A percentile compares a stretch with the other conserved stretches of the same genome.
phyloP scores from a whole-genome alignment of 768 basidiomycete genomes.

The Suillus alpinus region DNA sequence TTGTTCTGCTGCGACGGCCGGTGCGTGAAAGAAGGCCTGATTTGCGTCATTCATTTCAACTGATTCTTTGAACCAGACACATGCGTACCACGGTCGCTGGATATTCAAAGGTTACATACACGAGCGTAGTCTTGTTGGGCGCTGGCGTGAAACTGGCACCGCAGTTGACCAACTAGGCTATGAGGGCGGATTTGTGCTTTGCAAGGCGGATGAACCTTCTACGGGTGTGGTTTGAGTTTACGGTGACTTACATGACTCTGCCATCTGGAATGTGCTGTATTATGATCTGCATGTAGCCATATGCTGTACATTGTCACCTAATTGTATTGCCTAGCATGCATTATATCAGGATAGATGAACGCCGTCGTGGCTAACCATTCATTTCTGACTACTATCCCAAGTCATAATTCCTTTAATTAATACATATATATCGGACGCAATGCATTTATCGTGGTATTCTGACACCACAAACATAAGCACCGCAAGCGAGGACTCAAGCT shows the following conservation, averaged over 20 bases:
- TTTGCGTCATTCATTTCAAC: slow-evolving; percentile 3
- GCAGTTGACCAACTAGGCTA: slow-evolving; percentile 38
- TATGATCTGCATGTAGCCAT: slow-evolving; percentile 12
- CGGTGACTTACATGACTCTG: neutral
- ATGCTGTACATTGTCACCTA: slow-evolving; percentile 13
- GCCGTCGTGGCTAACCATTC: neutral
- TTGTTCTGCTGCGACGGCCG: slow-evolving; percentile 43
- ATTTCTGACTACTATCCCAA: neutral
- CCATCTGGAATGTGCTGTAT: slow-evolving; percentile 7
- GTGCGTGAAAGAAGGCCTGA: slow-evolving; percentile 29
- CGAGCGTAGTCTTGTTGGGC: slow-evolving; percentile 47
- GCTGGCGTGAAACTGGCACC: slow-evolving; percentile 52
- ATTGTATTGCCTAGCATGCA: neutral
- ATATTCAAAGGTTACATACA: slow-evolving; percentile 54
- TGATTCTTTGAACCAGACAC: slow-evolving; percentile 28
- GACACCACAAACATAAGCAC: neutral
- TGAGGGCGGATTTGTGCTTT: slow-evolving; percentile 48
- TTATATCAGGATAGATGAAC: slow-evolving; percentile 1
- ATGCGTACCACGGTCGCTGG: slow-evolving; percentile 40
- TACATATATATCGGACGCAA: neutral
- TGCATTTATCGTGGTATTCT: neutral
- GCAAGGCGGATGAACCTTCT: slow-evolving; percentile 28
- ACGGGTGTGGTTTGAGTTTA: neutral
- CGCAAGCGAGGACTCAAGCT: slow-evolving; percentile 13
- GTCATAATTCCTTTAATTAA: slow-evolving; percentile 2